Conservation (phyloP, 306 rosid genomes). For the Spatholobus suberectus region DNA sequence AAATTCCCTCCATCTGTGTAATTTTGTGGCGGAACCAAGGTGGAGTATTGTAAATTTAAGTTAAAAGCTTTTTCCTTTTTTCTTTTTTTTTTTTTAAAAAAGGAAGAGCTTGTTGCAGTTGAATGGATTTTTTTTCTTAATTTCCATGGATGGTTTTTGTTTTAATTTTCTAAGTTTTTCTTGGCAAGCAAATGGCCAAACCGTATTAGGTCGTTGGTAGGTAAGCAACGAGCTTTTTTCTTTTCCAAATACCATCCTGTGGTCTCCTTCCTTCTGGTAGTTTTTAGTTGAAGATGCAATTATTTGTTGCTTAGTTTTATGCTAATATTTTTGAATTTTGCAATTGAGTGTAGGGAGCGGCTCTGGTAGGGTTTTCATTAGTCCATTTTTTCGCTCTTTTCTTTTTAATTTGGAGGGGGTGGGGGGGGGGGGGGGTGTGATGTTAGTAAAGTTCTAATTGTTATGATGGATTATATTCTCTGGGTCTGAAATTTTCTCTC, state of each 20-base stretch:
- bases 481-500: constrained; percentile 31
- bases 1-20: constrained; percentile 16
- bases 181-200: constrained; percentile 47
- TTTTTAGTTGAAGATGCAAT: constrained; percentile 42
- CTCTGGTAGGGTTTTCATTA: constrained; percentile 22
- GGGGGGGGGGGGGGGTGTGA: not conserved
- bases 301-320: constrained; percentile 33
- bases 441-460: constrained; percentile 7
- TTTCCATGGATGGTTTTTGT: constrained; percentile 30
- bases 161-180: constrained; percentile 39
- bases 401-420: not conserved
- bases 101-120: not conserved
- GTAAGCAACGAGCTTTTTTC: constrained; percentile 51
- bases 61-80: not conserved
- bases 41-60: constrained; percentile 17
- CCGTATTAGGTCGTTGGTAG: constrained; percentile 69
- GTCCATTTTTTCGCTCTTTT: not conserved
- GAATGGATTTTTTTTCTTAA: constrained; percentile 22
- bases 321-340: constrained; percentile 22
- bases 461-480: constrained; percentile 33
- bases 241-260: constrained; percentile 23
- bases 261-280: constrained; percentile 28
- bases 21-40: constrained; percentile 16
- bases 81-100: not conserved
- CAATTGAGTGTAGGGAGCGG: constrained; percentile 3